Conservation (phyloP, 202 grass and related monocot species). For the Bolboschoenoplectus hybrid region DNA sequence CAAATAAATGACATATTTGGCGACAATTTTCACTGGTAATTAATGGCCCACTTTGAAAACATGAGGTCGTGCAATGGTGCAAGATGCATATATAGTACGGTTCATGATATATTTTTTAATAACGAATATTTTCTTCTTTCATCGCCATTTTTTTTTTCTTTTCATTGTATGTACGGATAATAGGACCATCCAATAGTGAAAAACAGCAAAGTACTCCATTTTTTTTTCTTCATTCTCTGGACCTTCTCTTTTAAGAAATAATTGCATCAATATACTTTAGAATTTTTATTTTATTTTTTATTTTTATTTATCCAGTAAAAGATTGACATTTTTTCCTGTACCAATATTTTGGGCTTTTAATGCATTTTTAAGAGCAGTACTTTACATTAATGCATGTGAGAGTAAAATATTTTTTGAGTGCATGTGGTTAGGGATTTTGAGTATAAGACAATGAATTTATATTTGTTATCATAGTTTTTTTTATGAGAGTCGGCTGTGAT, state of each 20-base stretch:
- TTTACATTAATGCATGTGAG: neutral
- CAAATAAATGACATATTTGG: too few species aligned
- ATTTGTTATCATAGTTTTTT: too few species aligned
- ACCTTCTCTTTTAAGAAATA: conserved; percentile 5
- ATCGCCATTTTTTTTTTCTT: neutral
- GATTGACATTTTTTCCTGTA: neutral
- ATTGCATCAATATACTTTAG: neutral
- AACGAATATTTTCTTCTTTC: neutral
- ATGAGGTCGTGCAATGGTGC: neutral
- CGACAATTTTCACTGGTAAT: too few species aligned
- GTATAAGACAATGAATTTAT: too few species aligned
- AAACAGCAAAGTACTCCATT: neutral
- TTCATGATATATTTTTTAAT: neutral
- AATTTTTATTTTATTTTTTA: neutral
- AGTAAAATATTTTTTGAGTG: neutral
- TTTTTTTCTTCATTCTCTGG: neutral
- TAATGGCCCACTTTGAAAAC: neutral
- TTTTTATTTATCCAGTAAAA: neutral
- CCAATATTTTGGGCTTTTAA: neutral
- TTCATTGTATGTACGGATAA: neutral
- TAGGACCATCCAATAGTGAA: neutral
- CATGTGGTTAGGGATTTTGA: too few species aligned
- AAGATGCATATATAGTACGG: neutral
- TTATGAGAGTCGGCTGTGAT: too few species aligned
- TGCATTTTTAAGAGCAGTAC: neutral